phyloP scores from a whole-genome alignment of 345 rosid species.

The Arabidopsis thaliana region TAIR10.1 NC_003071.7:15639001-15639500 shows the following conservation, averaged over 20 bases:
- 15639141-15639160: slow-evolving; percentile 86
- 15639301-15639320: slow-evolving; percentile 23
- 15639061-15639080: slow-evolving; percentile 68
- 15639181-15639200: slow-evolving; percentile 73
- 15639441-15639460: slow-evolving; percentile 51
- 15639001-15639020: slow-evolving; percentile 72
- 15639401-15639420: slow-evolving; percentile 48
- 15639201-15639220: slow-evolving; percentile 48
- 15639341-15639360: slow-evolving; percentile 54
- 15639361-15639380: slow-evolving; percentile 33
- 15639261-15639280: neutral
- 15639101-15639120: slow-evolving; percentile 80
- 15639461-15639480: neutral
- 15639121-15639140: slow-evolving; percentile 86
- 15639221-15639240: slow-evolving; percentile 44
- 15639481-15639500: slow-evolving; percentile 24
- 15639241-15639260: slow-evolving; percentile 15
- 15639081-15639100: slow-evolving; percentile 75
- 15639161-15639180: slow-evolving; percentile 90
- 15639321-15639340: slow-evolving; percentile 36
- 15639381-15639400: slow-evolving; percentile 46
- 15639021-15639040: slow-evolving; percentile 91
- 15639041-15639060: slow-evolving; percentile 96
- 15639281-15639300: slow-evolving; percentile 15
- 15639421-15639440: slow-evolving; percentile 52